A percentile compares a stretch with the other conserved stretches of the same genome.
Evolutionary conservation across 1,139 yeast genomes (phyloP).

Genomic region (Candida buenavistaensis): DNA sequence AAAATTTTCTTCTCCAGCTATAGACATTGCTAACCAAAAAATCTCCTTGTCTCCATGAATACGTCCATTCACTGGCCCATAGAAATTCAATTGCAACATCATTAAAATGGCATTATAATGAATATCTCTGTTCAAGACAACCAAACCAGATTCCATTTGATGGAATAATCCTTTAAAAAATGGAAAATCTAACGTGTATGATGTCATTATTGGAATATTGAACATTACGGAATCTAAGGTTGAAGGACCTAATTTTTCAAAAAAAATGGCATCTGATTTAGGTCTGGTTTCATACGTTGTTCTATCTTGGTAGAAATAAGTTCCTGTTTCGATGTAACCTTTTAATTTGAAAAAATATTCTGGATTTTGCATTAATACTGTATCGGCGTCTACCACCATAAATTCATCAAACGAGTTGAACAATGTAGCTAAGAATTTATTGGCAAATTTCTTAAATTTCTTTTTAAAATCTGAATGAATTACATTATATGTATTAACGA

Average conservation of each 20-base stretch:
- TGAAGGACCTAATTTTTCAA: slow-evolving; percentile 41
- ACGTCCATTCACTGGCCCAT: slow-evolving; percentile 38
- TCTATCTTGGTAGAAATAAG: slow-evolving; percentile 52
- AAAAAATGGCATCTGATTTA: slow-evolving; percentile 28
- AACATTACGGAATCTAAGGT: slow-evolving; percentile 34
- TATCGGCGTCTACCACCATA: slow-evolving; percentile 52
- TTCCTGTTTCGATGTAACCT: slow-evolving; percentile 39
- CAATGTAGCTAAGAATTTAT: slow-evolving; percentile 50
- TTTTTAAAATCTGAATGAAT: slow-evolving; percentile 26
- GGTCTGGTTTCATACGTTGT: slow-evolving; percentile 35
- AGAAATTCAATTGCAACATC: slow-evolving; percentile 43
- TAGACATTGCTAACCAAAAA: slow-evolving; percentile 59
- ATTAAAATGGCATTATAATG: slow-evolving; percentile 47
- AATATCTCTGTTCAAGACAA: slow-evolving; percentile 38
- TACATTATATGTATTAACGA: slow-evolving; percentile 40
- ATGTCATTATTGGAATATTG: slow-evolving; percentile 34
- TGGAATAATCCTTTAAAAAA: slow-evolving; percentile 37
- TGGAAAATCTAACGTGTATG: slow-evolving; percentile 29
- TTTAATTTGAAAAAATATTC: slow-evolving; percentile 37
- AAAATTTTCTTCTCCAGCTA: slow-evolving; percentile 53
- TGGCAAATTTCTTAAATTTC: slow-evolving; percentile 41
- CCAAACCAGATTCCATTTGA: slow-evolving; percentile 55
- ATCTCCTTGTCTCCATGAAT: slow-evolving; percentile 67
- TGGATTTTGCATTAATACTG: slow-evolving; percentile 41
- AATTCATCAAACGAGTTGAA: slow-evolving; percentile 53